These are phyloP conservation scores for Nigrograna mackinnonii DNA, from an alignment of 2,329 filamentous ascomycete genomes.

Conservation along the genomic window DNA sequence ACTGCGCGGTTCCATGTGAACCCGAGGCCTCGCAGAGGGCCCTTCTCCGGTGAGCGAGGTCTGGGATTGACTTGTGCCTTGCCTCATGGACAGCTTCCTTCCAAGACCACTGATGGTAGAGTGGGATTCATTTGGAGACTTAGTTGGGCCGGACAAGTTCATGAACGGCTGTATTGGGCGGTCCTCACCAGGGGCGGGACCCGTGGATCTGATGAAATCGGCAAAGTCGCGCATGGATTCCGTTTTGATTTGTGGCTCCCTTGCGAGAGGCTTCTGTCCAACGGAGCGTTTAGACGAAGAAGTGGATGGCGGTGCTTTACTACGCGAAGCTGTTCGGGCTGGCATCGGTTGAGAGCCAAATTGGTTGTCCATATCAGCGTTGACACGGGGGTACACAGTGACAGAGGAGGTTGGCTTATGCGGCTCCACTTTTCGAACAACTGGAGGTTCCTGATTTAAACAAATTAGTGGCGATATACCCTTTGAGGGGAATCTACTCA, in stretches of 20 bases:
- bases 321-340: conserved; percentile 21
- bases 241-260: conserved; percentile 72
- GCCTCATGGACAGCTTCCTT: conserved; percentile 29
- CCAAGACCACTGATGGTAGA: conserved; percentile 26
- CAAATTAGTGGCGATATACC: neutral
- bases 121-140: conserved; percentile 21
- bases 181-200: conserved; percentile 51
- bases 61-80: conserved; percentile 16
- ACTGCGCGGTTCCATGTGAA: conserved; percentile 62
- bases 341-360: conserved; percentile 32
- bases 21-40: conserved; percentile 26
- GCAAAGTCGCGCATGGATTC: conserved; percentile 83
- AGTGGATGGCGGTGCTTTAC: conserved; percentile 9
- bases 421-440: conserved; percentile 21
- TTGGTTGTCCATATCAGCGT: conserved; percentile 28
- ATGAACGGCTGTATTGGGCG: conserved; percentile 39
- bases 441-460: conserved; percentile 20
- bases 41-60: conserved; percentile 19
- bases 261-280: conserved; percentile 51
- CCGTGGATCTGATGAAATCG: conserved; percentile 86
- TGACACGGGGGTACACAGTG: conserved; percentile 35
- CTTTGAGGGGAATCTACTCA: conserved; percentile 28
- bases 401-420: conserved; percentile 20
- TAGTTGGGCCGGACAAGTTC: conserved; percentile 18
- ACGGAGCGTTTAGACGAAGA: conserved; percentile 18